These are phyloP conservation scores for Meira nashicola DNA, from an alignment of 1,284 basidiomycete genomes.

Conservation along the genomic window DNA sequence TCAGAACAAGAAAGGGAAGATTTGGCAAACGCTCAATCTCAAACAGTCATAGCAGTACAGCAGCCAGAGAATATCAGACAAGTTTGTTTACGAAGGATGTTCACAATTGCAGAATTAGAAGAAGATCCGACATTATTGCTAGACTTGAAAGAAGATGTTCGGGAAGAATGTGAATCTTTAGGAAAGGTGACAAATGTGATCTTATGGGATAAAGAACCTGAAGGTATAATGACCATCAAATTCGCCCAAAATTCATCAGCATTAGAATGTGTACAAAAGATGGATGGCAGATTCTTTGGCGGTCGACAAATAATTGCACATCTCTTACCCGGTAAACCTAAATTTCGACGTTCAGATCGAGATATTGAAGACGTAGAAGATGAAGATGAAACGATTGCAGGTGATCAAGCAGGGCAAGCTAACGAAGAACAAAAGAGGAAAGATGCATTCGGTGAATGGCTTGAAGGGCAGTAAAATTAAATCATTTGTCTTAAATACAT, in stretches of 20 bases:
- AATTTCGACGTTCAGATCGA: constrained; percentile 69
- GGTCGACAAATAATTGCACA: constrained; percentile 76
- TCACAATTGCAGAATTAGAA: constrained; percentile 77
- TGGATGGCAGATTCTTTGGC: constrained; percentile 90
- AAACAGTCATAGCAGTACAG: constrained; percentile 7
- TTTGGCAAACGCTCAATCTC: neutral
- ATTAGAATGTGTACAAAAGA: constrained; percentile 87
- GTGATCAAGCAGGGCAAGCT: neutral
- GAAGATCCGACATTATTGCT: constrained; percentile 80
- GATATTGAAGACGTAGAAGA: constrained; percentile 18
- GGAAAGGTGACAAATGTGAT: constrained; percentile 95
- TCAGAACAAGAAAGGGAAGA: neutral
- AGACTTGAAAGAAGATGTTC: constrained; percentile 91
- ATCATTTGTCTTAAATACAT: neutral
- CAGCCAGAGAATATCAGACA: neutral
- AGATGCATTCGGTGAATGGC: constrained; percentile 34
- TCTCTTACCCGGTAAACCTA: constrained; percentile 72
- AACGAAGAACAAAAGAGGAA: constrained; percentile 7
- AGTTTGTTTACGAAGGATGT: constrained; percentile 65
- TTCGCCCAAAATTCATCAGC: constrained; percentile 83
- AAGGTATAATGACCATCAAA: constrained; percentile 93
- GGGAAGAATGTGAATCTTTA: constrained; percentile 82
- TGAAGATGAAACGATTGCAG: constrained; percentile 15
- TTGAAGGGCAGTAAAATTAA: constrained; percentile 18
- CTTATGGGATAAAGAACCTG: constrained; percentile 91